Evolutionary conservation across 305 asterid species (phyloP), one percentile per base, ranked within the genome.

Genomic region (Coffea humblotiana): DNA sequence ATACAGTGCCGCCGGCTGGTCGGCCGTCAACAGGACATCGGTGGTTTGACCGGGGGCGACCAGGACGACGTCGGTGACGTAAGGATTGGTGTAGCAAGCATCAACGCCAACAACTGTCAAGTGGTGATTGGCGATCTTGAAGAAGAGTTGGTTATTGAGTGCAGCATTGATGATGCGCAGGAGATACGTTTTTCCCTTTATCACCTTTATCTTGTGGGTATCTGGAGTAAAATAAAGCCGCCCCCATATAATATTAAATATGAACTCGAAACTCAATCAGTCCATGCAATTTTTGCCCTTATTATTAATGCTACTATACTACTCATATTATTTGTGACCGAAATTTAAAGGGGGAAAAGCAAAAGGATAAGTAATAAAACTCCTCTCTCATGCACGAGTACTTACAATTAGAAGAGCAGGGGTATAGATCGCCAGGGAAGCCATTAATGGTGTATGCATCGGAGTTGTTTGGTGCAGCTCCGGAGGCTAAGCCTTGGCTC

Each of bases 151-250:
- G 48, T 78, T 76, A 65, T 91, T 91, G 91, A 91, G 93, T 69
- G 96, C 96, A 83, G 93, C 94, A 75, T 91, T 91, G 94, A 91
- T 84, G 49, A 91, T 87, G 1, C 93, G 94, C 35, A 91, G 83
- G 45, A 91, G 91, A 49, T 91, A 90, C 0, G 89, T 88, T 71
- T 86, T 85, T 23, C 96, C 96, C 0, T 9, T 83, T 49, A 72
- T 64, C 29, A 91, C 96, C 0, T 66, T 84, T 32, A 91, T 73
- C 37, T 52, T 87, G 60, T 47, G 89, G 10, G 90, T 87, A 4
- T 78, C 93, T 90, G 43, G n/a, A 21, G 51, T 71, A 35, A 0
- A 8, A 74, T n/a, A 72, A 29, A 48, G 2, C 49, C 19, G 43
- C 4, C 40, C 29, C 47, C 43, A 37, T 52, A 3, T 8, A 71